A percentile compares a stretch with the other conserved stretches of the same genome.
phyloP scores from a whole-genome alignment of 441 rosid genomes.

The Adansonia grandidieri region DNA sequence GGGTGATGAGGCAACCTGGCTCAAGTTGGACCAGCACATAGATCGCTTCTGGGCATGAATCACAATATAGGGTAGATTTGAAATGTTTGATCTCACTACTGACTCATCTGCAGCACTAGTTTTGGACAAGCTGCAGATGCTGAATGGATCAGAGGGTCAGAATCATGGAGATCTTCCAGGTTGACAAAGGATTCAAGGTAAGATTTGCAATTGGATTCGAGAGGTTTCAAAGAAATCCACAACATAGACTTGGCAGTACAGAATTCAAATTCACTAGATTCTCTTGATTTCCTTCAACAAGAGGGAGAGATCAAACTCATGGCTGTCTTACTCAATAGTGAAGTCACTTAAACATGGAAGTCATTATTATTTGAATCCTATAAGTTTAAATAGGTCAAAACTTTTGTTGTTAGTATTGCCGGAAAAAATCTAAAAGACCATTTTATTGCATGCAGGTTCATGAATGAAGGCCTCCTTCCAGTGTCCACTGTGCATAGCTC shows the following conservation, averaged over 20 bases:
- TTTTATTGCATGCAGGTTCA: not conserved
- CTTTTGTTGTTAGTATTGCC: not conserved
- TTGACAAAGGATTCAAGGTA: not conserved
- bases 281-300: not conserved
- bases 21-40: slow-evolving; percentile 59
- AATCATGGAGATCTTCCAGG: not conserved
- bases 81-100: no score
- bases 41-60: slow-evolving; percentile 8
- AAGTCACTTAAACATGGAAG: not conserved
- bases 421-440: not conserved
- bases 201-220: not conserved
- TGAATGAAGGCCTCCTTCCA: not conserved
- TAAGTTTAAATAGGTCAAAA: not conserved
- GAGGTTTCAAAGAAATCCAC: not conserved
- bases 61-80: no score
- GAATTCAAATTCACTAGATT: not conserved
- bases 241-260: no score
- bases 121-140: not conserved
- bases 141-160: not conserved
- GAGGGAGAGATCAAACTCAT: not conserved
- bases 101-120: not conserved
- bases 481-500: not conserved
- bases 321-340: not conserved
- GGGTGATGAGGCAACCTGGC: slow-evolving; percentile 55
- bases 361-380: not conserved